Base-by-base conservation (phyloP, 495 filamentous ascomycete species). In the Neurospora cerealis region DNA sequence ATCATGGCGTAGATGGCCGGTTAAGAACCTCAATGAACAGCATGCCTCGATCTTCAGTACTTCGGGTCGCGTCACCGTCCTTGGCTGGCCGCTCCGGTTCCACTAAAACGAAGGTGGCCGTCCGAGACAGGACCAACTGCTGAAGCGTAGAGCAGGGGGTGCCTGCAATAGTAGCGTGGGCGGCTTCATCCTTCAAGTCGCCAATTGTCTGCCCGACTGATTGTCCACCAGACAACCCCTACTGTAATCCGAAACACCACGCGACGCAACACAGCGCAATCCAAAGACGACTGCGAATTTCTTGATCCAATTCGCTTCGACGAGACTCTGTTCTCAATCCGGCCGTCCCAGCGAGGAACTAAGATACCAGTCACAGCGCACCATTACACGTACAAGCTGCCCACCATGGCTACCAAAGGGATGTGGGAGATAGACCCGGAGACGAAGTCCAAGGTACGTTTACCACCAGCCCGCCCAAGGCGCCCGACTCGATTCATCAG, bases 341-440 rank as follows among this genome's bases (percentile, higher is more conserved):
- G 54, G 11, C 32, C 24, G 28, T 62, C 24, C 15, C 54, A 17
- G 54, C 24, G 6, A 62, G 54, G 28, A 62, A 62, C 13, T 32
- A 62, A 13, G 54, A 32, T 15, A 32, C 13, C 24, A 32, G 54
- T 28, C 54, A 32, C 11, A 6, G 13, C 54, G 11, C 54, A 15
- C 28, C 32, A 34, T 62, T 1, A 17, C 54, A 62, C 54, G 28
- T 34, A 62, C 13, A 62, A 62, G 54, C 24, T 72, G 70, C 76
- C 72, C 74, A 69, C 75, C 69, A 86, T 86, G 84, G 81, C 83
- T 41, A 82, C 85, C 71, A 86, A 85, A 73, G 86, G 83, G 79
- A 95, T 96, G 93, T 98, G 95, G 95, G 95, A 98, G 82, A 94
- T 98, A 75, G 95, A 98, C 83, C 95, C 95, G 24, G 95, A 97